A percentile compares a stretch with the other conserved stretches of the same genome.
Conservation (phyloP, 2,329 filamentous ascomycete species). For the Talaromyces albobiverticillius region DNA sequence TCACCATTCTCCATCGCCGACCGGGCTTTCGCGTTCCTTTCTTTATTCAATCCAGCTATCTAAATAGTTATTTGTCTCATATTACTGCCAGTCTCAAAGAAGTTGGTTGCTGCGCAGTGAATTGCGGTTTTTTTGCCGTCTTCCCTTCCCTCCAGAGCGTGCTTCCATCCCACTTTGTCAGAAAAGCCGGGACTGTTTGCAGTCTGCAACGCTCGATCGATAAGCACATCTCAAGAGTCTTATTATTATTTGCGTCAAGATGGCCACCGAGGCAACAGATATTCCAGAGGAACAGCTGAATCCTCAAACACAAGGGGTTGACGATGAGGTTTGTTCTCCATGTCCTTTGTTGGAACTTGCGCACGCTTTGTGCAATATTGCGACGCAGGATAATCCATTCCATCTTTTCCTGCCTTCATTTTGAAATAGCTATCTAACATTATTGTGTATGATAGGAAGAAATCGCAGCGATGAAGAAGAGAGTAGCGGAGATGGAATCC, state of each 20-base stretch:
- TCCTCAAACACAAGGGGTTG: conserved; percentile 38
- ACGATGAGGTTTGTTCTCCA: conserved; percentile 40
- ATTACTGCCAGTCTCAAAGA: neutral
- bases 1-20: conserved; percentile 5
- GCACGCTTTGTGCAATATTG: neutral
- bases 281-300: conserved; percentile 33
- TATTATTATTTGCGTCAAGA: neutral
- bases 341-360: neutral
- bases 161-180: neutral
- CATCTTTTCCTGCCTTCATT: neutral
- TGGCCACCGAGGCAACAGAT: conserved; percentile 14
- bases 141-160: conserved; percentile 3
- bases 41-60: neutral
- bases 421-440: neutral
- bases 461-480: conserved; percentile 81
- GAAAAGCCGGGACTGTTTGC: neutral
- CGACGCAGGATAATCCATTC: neutral
- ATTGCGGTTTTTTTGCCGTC: neutral
- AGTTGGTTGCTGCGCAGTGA: neutral
- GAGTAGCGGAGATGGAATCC: conserved; percentile 86
- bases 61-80: neutral
- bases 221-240: neutral
- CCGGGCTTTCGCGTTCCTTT: neutral
- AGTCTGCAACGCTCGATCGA: neutral
- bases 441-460: conserved; percentile 56